A percentile compares a stretch with the other conserved stretches of the same genome.
Evolutionary conservation across 208 protist genomes (phyloP).

Genomic region (Trypanosoma lewisi): DNA sequence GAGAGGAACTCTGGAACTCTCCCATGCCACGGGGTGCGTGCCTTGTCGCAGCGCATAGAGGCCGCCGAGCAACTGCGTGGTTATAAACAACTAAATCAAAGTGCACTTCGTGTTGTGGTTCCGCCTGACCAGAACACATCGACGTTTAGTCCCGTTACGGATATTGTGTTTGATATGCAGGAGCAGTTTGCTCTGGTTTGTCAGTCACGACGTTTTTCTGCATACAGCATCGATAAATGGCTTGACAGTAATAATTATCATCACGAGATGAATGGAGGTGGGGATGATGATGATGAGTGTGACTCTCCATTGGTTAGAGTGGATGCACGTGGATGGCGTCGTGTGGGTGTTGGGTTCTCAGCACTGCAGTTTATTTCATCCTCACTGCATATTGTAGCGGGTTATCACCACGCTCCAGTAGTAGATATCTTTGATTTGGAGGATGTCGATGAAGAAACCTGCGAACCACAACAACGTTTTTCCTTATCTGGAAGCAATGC

Average conservation of each 20-base stretch:
- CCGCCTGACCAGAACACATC: background rate
- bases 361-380: constrained; percentile 46
- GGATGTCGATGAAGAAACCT: constrained; percentile 59
- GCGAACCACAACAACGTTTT: constrained; percentile 48
- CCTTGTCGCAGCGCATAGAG: constrained; percentile 8
- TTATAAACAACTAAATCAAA: background rate
- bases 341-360: constrained; percentile 42
- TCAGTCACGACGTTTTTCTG: constrained; percentile 9
- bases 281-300: background rate
- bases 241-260: no score
- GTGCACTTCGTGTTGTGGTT: constrained; percentile 9
- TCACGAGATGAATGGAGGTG: background rate
- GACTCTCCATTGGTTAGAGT: constrained; percentile 5
- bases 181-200: constrained; percentile 26
- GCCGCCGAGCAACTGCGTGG: background rate
- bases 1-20: background rate
- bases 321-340: background rate
- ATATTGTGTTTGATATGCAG: constrained; percentile 32
- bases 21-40: background rate
- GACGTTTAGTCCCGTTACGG: constrained; percentile 1
- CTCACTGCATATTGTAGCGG: constrained; percentile 40
- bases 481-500: constrained; percentile 14
- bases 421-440: constrained; percentile 82
- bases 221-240: constrained; percentile 20
- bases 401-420: constrained; percentile 34